Evolutionary conservation across 192 early-diverging fungal genomes (phyloP).

Genomic region (Physocladia obscura): DNA sequence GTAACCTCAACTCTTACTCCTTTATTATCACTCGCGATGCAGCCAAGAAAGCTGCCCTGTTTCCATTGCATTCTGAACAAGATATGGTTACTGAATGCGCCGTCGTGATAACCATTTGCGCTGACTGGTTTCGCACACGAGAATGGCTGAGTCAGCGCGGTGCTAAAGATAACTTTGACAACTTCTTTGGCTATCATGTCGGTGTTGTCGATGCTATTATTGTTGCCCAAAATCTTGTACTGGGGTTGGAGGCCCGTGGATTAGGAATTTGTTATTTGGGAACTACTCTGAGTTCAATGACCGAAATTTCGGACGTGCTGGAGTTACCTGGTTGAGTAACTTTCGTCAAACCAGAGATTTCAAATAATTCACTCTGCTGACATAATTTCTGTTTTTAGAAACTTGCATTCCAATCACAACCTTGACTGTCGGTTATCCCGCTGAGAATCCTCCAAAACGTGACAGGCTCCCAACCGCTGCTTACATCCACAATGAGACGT

Average conservation of each 20-base stretch:
- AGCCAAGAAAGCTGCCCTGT: neutral
- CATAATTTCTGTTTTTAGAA: neutral
- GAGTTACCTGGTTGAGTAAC: too few relatives aligned
- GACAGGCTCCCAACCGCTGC: neutral
- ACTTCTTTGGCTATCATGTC: slow-evolving; percentile 6
- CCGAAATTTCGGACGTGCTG: neutral
- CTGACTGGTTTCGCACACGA: slow-evolving; percentile 1
- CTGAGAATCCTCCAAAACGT: neutral
- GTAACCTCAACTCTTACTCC: slow-evolving; percentile 7
- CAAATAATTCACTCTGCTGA: too few relatives aligned
- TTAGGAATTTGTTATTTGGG: slow-evolving; percentile 5
- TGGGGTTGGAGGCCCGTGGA: neutral
- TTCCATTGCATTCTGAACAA: neutral
- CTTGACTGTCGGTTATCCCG: slow-evolving; percentile 2
- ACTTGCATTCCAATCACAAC: slow-evolving; percentile 3
- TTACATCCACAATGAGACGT: slow-evolving; percentile 8
- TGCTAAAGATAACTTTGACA: slow-evolving; percentile 2
- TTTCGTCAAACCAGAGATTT: too few relatives aligned
- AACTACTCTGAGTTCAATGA: slow-evolving; percentile 1
- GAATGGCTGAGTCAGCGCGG: neutral
- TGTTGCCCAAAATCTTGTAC: neutral
- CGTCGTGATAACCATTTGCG: slow-evolving; percentile 8
- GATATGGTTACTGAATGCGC: slow-evolving; percentile 6
- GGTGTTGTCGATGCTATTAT: slow-evolving; percentile 10
- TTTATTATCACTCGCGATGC: neutral